A percentile compares a stretch with the other conserved stretches of the same genome.
phyloP scores from a whole-genome alignment of 257 asterid genomes.

The Scutellaria galericulata region DNA sequence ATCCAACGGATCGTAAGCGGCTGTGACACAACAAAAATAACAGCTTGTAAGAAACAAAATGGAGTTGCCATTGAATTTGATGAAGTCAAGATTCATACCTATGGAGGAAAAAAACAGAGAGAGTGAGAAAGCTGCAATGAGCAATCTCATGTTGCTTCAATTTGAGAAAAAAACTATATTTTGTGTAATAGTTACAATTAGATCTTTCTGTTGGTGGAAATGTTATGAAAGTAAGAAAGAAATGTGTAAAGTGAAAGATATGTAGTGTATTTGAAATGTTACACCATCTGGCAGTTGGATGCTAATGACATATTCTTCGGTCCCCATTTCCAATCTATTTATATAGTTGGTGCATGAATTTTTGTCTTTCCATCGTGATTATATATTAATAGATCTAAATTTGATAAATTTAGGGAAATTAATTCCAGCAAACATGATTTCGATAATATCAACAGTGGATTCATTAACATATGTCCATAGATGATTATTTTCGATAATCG shows the following conservation, averaged over 20 bases:
- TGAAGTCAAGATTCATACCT: constrained; percentile 43
- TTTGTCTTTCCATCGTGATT: too few species aligned
- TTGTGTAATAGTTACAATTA: background rate
- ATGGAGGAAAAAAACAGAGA: constrained; percentile 45
- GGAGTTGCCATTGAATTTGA: constrained; percentile 7
- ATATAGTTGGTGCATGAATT: background rate
- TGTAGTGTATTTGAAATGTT: constrained; percentile 42
- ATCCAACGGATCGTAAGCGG: constrained; percentile 89
- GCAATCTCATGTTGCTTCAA: constrained; percentile 44
- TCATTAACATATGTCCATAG: too few species aligned
- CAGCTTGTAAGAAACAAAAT: background rate
- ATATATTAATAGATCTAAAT: too few species aligned
- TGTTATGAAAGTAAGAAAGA: constrained; percentile 40
- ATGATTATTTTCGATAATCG: too few species aligned
- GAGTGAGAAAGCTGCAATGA: constrained; percentile 39
- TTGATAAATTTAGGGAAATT: too few species aligned
- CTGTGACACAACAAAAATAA: constrained; percentile 40
- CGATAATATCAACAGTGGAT: too few species aligned
- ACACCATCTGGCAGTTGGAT: constrained; percentile 76
- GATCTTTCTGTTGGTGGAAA: constrained; percentile 26
- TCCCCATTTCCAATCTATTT: background rate
- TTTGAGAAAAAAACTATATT: background rate
- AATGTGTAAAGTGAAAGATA: constrained; percentile 43
- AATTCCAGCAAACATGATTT: too few species aligned
- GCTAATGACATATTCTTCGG: constrained; percentile 32